Evolutionary conservation across 2,329 filamentous ascomycete species (phyloP), one percentile per base, ranked within the genome.

Genomic region (Aulographum hederae): DNA sequence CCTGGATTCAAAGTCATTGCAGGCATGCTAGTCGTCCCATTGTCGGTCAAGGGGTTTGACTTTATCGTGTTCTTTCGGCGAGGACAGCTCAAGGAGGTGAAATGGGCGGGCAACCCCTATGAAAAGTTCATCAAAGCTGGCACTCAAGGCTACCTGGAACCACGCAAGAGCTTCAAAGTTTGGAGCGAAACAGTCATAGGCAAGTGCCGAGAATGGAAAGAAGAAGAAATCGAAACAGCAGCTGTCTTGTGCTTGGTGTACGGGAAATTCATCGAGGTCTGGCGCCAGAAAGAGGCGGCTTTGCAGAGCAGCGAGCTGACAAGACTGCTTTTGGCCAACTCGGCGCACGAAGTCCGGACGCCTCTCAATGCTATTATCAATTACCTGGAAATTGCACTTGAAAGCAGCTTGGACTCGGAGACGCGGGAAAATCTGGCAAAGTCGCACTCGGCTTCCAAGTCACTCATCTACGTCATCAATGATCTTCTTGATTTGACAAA

Each of bases 281-380:
- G 84, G 84, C 65, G 81, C 34, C 80, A 92, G 47, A 92, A 92
- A 41, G 84, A 93, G 49, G 76, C 74, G 2, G 79, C 79, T 0
- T 48, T 92, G 36, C 77, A 91, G 43, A 86, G 63, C 46, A 91
- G 78, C 41, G 77, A 85, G 37, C 60, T 93, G 2, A 92, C 81
- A 0, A 65, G 71, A 29, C 54, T 93, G 3, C 54, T 93, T 2
- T 60, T 93, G 15, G 79, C 82, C 4, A 92, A 93, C 40, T 91
- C 82, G 0, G 84, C 84, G 0, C 85, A 93, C 40, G 84, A 93
- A 56, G 81, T 93, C 6, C 74, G 85, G 31, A 93, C 84, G 0
- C 84, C 84, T 0, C 57, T 93, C 2, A 93, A 93, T 45, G 84
- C 84, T 12, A 92, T 93, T 44, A 91, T 93, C 52, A 93, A 93